A percentile compares a stretch with the other conserved stretches of the same genome.
phyloP scores from a whole-genome alignment of 2,329 filamentous ascomycete species.

The Fusarium odoratissimum region DNA sequence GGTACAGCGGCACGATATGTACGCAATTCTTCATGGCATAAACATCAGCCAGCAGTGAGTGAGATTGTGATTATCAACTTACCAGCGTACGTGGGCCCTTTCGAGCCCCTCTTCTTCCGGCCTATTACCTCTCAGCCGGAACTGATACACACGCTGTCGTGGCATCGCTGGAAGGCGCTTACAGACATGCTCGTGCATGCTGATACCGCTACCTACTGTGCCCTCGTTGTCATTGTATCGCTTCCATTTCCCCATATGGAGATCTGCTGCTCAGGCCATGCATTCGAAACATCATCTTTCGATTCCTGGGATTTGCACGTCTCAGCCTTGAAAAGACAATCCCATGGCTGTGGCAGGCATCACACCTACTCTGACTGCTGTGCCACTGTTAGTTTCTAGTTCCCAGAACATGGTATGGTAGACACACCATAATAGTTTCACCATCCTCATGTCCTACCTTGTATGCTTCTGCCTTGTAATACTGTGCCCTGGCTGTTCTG shows the following conservation, averaged over 20 bases:
- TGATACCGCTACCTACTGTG: not conserved
- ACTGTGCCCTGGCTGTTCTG: constrained; percentile 13
- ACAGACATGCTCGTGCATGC: constrained; percentile 29
- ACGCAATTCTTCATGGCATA: constrained; percentile 21
- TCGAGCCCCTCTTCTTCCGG: constrained; percentile 9
- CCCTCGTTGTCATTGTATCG: constrained; percentile 21
- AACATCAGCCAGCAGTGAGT: constrained; percentile 28
- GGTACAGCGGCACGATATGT: constrained; percentile 36
- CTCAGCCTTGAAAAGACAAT: constrained; percentile 22
- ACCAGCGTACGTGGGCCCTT: constrained; percentile 11
- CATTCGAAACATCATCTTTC: constrained; percentile 27
- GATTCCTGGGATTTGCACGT: constrained; percentile 21
- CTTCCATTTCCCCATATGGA: constrained; percentile 33
- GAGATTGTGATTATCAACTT: constrained; percentile 30
- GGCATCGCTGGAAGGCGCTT: constrained; percentile 22
- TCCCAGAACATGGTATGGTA: constrained; percentile 1
- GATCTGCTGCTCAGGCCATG: constrained; percentile 24
- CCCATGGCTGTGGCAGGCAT: constrained; percentile 33
- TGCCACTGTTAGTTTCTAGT: constrained; percentile 18
- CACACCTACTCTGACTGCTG: constrained; percentile 26
- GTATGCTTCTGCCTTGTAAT: constrained; percentile 8
- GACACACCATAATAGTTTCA: constrained; percentile 14
- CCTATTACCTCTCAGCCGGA: constrained; percentile 26
- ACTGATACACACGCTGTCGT: constrained; percentile 16
- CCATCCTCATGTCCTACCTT: not conserved